Base-by-base conservation (phyloP, 495 filamentous ascomycete genomes). In the Aspergillus olivimuriae region DNA sequence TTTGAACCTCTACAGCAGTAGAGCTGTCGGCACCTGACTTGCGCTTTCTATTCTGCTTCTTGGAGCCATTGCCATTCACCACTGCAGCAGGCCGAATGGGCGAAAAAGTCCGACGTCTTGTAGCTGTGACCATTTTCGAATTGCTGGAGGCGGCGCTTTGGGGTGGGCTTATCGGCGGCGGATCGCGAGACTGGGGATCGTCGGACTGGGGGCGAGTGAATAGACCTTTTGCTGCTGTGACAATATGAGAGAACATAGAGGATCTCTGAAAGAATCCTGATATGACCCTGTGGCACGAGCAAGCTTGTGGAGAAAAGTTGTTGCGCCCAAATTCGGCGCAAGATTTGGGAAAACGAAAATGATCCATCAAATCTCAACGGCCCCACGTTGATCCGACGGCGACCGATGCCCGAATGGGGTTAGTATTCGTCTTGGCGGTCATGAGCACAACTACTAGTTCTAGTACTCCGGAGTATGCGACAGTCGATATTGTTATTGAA, bases 181-280 rank as follows among this genome's bases (percentile, higher is more conserved):
- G 40, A 51, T 47, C 34, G 54, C 34, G 19, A 35, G 37, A 34
- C n/a, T n/a, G n/a, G n/a, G 34, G 15, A 14, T 51, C 44, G 39
- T 53, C 31, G 42, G 58, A 53, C 30, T 66, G 51, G 12, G 56
- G 46, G 53, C 57, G 56, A 50, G 55, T 49, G 40, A 70, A 66
- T 43, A 72, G 47, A 52, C 66, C 66, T 53, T 68, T 72, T 46
- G 69, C 69, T 28, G 62, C 63, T 32, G 62, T 72, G 42, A 70
- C 58, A 41, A 72, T n/a, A 18, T 70, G 57, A 24, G 66, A 57
- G 44, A 72, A 66, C 69, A 72, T 70, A 69, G 57, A 63, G 53
- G 39, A 36, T 6, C 33, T 11, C 11, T 6, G 44, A 44, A 41
- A 44, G 48, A 43, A 44, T 30, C 31, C 39, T 22, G 24, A 15